phyloP scores from a whole-genome alignment of 164 flowering plant genomes.

The grape (Vitis vinifera) region DNA sequence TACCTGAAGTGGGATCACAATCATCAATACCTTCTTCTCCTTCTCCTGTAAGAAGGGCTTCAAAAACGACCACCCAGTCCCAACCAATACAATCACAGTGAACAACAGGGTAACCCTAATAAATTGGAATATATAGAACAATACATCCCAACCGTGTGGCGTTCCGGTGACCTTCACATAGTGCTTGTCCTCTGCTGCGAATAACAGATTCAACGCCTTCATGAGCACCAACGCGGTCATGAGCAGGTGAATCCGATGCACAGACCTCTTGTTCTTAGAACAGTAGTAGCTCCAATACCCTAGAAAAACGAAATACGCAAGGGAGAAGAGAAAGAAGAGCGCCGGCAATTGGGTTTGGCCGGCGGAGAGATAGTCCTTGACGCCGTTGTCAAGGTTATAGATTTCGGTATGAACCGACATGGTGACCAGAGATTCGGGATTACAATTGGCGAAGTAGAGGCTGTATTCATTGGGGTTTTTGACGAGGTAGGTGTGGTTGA shows the following conservation, averaged over 20 bases:
- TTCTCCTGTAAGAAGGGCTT: constrained; percentile 74
- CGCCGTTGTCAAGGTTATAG: constrained; percentile 57
- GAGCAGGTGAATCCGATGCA: constrained; percentile 70
- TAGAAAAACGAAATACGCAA: constrained; percentile 49
- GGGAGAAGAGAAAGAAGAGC: constrained; percentile 48
- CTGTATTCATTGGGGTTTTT: constrained; percentile 65
- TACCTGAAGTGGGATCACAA: constrained; percentile 78
- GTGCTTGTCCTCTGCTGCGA: constrained; percentile 82
- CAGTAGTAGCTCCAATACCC: constrained; percentile 57
- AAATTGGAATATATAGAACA: constrained; percentile 73
- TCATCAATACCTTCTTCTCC: constrained; percentile 84
- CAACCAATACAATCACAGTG: constrained; percentile 71
- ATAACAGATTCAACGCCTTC: constrained; percentile 71
- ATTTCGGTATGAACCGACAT: constrained; percentile 77
- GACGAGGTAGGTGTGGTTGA: constrained; percentile 48
- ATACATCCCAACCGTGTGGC: constrained; percentile 82
- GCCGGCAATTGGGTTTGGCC: constrained; percentile 81
- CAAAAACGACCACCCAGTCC: constrained; percentile 85
- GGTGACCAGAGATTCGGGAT: constrained; percentile 51
- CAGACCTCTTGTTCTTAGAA: constrained; percentile 32
- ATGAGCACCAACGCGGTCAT: constrained; percentile 63
- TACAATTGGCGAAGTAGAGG: constrained; percentile 80
- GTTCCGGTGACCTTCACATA: constrained; percentile 75
- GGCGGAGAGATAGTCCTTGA: constrained; percentile 71
- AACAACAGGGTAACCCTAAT: constrained; percentile 60